These are phyloP conservation scores for Mrakia blollopis DNA, from an alignment of 768 basidiomycete genomes.

Conservation along the genomic window DNA sequence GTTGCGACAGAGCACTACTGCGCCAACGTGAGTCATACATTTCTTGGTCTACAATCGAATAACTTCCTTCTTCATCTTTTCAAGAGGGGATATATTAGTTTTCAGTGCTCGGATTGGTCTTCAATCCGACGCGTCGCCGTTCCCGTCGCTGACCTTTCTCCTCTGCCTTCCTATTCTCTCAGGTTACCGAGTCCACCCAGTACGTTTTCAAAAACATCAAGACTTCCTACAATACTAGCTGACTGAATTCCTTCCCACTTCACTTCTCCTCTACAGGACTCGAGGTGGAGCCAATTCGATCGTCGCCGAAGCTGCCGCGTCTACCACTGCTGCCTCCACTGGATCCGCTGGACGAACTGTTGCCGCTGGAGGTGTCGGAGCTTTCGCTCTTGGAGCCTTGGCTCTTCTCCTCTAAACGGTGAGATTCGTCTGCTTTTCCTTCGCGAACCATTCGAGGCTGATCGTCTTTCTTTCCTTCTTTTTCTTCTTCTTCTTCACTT, in stretches of 20 bases:
- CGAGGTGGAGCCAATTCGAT: not conserved
- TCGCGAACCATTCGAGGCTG: too few relatives aligned
- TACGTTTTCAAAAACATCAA: too few relatives aligned
- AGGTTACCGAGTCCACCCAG: conserved; percentile 3
- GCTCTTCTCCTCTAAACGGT: too few relatives aligned
- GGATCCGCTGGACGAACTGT: not conserved
- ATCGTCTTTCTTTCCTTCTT: too few relatives aligned
- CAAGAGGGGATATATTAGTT: too few relatives aligned
- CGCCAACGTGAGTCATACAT: not conserved
- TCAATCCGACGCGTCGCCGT: not conserved
- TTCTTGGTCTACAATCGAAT: not conserved
- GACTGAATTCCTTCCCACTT: not conserved
- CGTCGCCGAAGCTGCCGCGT: not conserved
- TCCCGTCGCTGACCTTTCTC: not conserved
- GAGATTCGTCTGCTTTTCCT: too few relatives aligned
- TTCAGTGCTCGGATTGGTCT: too few relatives aligned
- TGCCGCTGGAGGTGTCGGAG: not conserved
- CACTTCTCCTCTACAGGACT: not conserved
- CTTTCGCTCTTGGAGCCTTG: too few relatives aligned
- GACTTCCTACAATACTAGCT: too few relatives aligned
- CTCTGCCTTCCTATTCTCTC: not conserved
- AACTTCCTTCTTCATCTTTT: too few relatives aligned
- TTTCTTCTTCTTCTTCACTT: too few relatives aligned
- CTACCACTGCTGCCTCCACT: not conserved
- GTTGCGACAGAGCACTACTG: not conserved